A percentile compares a stretch with the other conserved stretches of the same genome.
phyloP scores from a whole-genome alignment of 371 early-diverging fungal species.

The Smittium mucronatum region DNA sequence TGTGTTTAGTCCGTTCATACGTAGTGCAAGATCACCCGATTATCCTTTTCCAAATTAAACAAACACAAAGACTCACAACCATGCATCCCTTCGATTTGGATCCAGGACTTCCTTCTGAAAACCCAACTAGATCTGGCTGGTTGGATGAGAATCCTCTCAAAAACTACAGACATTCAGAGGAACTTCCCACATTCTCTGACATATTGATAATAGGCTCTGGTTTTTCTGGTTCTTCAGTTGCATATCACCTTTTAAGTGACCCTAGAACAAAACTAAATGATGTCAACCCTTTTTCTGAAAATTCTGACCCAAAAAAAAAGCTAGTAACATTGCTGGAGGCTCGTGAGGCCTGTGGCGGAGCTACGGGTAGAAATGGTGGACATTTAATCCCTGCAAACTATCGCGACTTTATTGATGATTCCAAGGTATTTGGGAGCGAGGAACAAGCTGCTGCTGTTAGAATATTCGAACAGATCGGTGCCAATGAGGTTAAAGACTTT shows the following conservation, averaged over 20 bases:
- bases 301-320: not conserved
- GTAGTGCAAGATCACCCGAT: too few relatives aligned
- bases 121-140: conserved; percentile 5
- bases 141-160: conserved; percentile 11
- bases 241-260: conserved; percentile 14
- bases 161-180: not conserved
- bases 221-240: conserved; percentile 11
- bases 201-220: conserved; percentile 15
- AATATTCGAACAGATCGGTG: conserved; percentile 12
- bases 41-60: too few relatives aligned
- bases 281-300: not conserved
- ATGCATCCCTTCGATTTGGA: not conserved
- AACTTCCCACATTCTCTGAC: conserved; percentile 7
- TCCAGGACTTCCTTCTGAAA: conserved; percentile 9
- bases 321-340: conserved; percentile 12
- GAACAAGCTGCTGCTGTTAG: conserved; percentile 5
- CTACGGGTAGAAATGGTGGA: conserved; percentile 18
- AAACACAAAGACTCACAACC: too few relatives aligned
- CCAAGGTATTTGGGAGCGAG: not conserved
- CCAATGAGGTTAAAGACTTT: not conserved
- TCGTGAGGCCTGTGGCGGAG: conserved; percentile 17
- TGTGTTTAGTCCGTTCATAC: too few relatives aligned
- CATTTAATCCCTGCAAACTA: conserved; percentile 13
- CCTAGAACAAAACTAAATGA: not conserved
- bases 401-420: conserved; percentile 10